Base-by-base conservation (phyloP, 768 basidiomycete genomes). In the Holtermanniella nyarrowii region DNA sequence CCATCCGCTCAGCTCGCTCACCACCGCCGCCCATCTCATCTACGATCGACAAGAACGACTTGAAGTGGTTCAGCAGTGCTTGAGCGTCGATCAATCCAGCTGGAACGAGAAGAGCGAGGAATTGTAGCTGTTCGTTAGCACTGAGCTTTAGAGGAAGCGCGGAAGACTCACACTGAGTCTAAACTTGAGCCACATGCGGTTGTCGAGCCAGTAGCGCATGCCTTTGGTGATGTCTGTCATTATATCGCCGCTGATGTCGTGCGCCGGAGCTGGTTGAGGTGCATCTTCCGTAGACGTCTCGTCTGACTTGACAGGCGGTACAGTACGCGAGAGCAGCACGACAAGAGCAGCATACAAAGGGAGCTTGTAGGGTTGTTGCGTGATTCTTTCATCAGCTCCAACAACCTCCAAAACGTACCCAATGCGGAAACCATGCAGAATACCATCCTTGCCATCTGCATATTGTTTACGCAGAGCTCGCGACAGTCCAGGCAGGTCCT, bases 351-450 rank as follows among this genome's bases (percentile, higher is more conserved):
- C 87, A 72, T 89, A 90, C 66, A 82, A 85, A 0, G 88, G 84
- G 27, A 87, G 85, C 76, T 97, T 99, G 76, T 82, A 90, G 0
- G 91, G 90, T 61, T 95, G 85, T 72, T 96, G 88, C 0, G 84
- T 88, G 48, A 71, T 53, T 13, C 72, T 73, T 31, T 20, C 18
- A 26, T 27, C n/a, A 48, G 37, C 26, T n/a, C n/a, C 24, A 11
- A 31, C 13, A 27, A 14, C 42, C 2, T 18, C 22, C 4, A 22
- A 26, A 14, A 58, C 72, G 27, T 14, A 71, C 72, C 71, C 70
- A 16, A 69, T 63, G 20, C 68, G 55, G 64, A 75, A 74, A 2
- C 66, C 68, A 23, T 71, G 66, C 37, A 69, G 65, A 5, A 73
- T 67, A 18, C 61, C 63, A n/a, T 53, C 45, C 16, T 49, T 55